phyloP scores from a whole-genome alignment of 305 asterid genomes.

The Plantago coronopus region DNA sequence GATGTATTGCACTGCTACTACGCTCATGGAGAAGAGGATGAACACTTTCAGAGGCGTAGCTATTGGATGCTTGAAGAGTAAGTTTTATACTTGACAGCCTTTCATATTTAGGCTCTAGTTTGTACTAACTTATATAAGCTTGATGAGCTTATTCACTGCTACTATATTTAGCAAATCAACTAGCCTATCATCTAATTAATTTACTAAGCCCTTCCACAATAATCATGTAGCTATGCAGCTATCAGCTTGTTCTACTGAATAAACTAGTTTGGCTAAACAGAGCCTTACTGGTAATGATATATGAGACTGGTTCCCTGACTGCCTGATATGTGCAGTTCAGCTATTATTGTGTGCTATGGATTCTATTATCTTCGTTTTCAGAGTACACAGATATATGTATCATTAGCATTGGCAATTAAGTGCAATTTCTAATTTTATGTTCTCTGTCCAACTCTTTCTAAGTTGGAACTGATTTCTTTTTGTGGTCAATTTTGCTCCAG shows the following conservation, averaged over 20 bases:
- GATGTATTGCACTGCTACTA: conserved; percentile 97
- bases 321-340: not conserved
- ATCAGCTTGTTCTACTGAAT: too few species aligned
- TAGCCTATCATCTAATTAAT: too few species aligned
- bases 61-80: conserved; percentile 99
- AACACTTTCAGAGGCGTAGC: conserved; percentile 93
- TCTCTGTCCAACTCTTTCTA: conserved; percentile 17
- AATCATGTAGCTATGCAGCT: too few species aligned
- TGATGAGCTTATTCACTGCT: too few species aligned
- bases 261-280: too few species aligned
- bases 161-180: too few species aligned
- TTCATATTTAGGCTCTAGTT: too few species aligned
- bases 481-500: conserved; percentile 47
- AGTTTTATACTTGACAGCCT: conserved; percentile 28
- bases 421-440: not conserved
- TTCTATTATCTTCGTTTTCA: conserved; percentile 9
- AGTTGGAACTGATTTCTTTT: conserved; percentile 18
- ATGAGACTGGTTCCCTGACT: not conserved
- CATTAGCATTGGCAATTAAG: not conserved
- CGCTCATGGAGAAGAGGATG: conserved; percentile 94
- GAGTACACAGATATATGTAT: not conserved
- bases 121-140: too few species aligned
- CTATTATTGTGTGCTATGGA: conserved; percentile 1
- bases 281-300: not conserved
- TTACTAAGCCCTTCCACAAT: too few species aligned